Percentiles rank a stretch among this genome's conserved stretches.
Conservation (phyloP, 345 rosid species). For the Eutrema heterophyllum region DNA sequence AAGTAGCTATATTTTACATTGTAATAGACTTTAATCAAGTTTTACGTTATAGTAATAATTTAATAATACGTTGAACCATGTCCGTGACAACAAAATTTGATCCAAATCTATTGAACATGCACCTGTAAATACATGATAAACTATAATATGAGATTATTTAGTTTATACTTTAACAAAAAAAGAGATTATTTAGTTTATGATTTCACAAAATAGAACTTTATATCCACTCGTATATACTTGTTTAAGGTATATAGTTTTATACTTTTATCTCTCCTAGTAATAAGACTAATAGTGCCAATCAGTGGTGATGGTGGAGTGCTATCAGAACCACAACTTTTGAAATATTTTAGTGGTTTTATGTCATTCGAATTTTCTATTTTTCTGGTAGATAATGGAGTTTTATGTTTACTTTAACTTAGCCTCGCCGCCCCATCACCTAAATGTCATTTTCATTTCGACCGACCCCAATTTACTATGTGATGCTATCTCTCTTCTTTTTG, state of each 20-base stretch:
- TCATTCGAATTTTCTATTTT: background rate
- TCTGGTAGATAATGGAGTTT: slow-evolving; percentile 16
- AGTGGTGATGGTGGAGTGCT: slow-evolving; percentile 18
- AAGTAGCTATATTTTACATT: background rate
- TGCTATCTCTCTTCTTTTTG: slow-evolving; percentile 15
- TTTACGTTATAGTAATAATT: background rate
- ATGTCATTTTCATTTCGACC: slow-evolving; percentile 30
- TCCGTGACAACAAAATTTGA: background rate
- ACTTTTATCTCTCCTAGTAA: background rate
- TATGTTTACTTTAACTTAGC: slow-evolving; percentile 27
- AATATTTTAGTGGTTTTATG: background rate
- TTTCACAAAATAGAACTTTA: slow-evolving; percentile 9
- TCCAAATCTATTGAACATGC: slow-evolving; percentile 8
- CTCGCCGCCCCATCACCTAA: slow-evolving; percentile 43
- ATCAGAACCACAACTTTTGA: slow-evolving; percentile 27
- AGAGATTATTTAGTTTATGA: slow-evolving; percentile 7
- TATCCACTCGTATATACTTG: slow-evolving; percentile 22
- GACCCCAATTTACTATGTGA: slow-evolving; percentile 15
- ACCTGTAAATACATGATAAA: background rate
- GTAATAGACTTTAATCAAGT: background rate
- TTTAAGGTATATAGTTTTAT: slow-evolving; percentile 14
- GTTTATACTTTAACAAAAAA: slow-evolving; percentile 3
- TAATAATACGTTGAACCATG: slow-evolving; percentile 7
- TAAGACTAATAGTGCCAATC: slow-evolving; percentile 1
- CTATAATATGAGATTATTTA: background rate